Evolutionary conservation across 2,329 filamentous ascomycete species (phyloP).

Genomic region (Sarocladiaceae sp.): DNA sequence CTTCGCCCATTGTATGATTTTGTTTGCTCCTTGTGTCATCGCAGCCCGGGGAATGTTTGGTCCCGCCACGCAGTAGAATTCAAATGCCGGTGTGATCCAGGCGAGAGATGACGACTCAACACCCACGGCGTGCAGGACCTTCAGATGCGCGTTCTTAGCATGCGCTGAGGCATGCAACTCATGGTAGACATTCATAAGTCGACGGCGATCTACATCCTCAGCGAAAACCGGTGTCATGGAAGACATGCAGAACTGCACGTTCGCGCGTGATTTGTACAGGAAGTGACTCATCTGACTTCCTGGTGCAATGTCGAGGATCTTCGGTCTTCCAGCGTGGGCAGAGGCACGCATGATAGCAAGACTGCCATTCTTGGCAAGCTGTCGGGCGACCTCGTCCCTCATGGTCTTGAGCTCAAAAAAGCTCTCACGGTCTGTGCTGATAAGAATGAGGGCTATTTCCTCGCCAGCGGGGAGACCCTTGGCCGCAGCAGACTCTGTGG

Average conservation of each 20-base stretch:
- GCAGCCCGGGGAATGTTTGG: slow-evolving; percentile 58
- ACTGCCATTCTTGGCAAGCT: slow-evolving; percentile 69
- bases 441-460: slow-evolving; percentile 85
- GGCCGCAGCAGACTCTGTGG: slow-evolving; percentile 39
- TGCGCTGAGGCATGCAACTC: slow-evolving; percentile 81
- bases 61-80: slow-evolving; percentile 91
- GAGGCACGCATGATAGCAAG: slow-evolving; percentile 69
- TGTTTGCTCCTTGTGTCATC: slow-evolving; percentile 79
- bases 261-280: slow-evolving; percentile 86
- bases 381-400: slow-evolving; percentile 55
- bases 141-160: slow-evolving; percentile 73
- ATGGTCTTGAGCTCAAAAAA: slow-evolving; percentile 83
- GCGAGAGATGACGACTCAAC: slow-evolving; percentile 74
- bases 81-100: slow-evolving; percentile 87
- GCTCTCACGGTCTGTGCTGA: slow-evolving; percentile 86
- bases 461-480: slow-evolving; percentile 64
- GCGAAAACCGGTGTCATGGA: slow-evolving; percentile 65
- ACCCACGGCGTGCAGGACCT: slow-evolving; percentile 74
- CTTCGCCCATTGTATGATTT: slow-evolving; percentile 85
- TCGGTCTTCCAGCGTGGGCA: slow-evolving; percentile 63
- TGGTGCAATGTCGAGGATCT: slow-evolving; percentile 68
- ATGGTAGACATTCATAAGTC: slow-evolving; percentile 79
- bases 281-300: slow-evolving; percentile 83
- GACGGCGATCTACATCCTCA: slow-evolving; percentile 52
- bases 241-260: slow-evolving; percentile 95